Percentiles rank a stretch among this genome's conserved stretches.
Conservation (phyloP, 2,329 filamentous ascomycete genomes). For the Microsporum audouinii region DNA sequence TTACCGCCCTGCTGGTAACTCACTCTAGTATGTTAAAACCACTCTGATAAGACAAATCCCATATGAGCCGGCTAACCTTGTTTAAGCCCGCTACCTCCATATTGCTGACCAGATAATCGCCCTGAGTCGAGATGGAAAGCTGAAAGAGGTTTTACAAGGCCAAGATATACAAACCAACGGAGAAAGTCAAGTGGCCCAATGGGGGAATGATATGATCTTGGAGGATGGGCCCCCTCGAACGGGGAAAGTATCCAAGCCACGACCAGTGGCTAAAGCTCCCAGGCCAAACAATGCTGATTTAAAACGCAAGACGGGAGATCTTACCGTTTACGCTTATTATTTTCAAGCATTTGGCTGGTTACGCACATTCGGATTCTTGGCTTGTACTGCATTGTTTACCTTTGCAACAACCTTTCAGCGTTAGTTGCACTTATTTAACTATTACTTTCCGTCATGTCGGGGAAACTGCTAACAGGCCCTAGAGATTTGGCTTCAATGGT, state of each 20-base stretch:
- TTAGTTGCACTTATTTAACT: background rate
- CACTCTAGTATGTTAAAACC: conserved; percentile 20
- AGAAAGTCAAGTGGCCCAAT: too few relatives aligned
- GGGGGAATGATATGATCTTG: too few relatives aligned
- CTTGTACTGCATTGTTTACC: background rate
- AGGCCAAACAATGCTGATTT: background rate
- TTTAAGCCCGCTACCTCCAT: conserved; percentile 22
- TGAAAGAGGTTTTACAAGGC: too few relatives aligned
- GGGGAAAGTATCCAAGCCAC: too few relatives aligned
- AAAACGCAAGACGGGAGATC: conserved; percentile 1
- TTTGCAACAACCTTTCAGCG: conserved; percentile 3
- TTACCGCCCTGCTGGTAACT: conserved; percentile 37
- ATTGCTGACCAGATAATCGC: conserved; percentile 35
- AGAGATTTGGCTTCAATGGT: too few relatives aligned
- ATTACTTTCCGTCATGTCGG: background rate
- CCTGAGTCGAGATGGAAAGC: conserved; percentile 13
- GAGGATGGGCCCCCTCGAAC: too few relatives aligned
- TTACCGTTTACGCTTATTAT: conserved; percentile 5
- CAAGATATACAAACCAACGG: too few relatives aligned
- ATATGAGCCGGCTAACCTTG: too few relatives aligned
- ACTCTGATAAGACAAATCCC: too few relatives aligned
- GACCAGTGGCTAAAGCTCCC: too few relatives aligned
- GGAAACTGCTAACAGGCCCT: too few relatives aligned
- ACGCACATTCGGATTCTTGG: background rate
- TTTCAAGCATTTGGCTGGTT: conserved; percentile 3